phyloP scores from a whole-genome alignment of 768 basidiomycete genomes.

The Boletus sp. region DNA sequence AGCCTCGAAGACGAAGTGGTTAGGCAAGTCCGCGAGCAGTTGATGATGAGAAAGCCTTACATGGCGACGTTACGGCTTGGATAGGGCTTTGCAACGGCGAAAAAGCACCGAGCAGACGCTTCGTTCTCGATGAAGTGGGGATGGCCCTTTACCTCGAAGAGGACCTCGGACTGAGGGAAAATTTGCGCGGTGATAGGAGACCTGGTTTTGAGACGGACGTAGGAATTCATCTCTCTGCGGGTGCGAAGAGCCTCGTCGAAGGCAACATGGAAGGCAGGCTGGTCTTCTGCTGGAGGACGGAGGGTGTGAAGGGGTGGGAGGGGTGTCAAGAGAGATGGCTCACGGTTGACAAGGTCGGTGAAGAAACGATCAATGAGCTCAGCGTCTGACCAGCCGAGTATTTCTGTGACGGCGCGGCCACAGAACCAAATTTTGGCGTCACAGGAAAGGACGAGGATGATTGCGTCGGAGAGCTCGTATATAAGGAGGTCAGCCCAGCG shows the following conservation, averaged over 20 bases:
- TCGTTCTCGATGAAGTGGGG: conserved; percentile 48
- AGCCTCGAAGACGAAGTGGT: conserved; percentile 43
- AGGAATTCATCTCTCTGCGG: conserved; percentile 51
- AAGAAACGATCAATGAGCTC: conserved; percentile 73
- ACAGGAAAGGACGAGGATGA: conserved; percentile 67
- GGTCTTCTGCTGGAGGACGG: conserved; percentile 55
- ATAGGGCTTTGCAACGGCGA: conserved; percentile 74
- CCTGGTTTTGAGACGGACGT: conserved; percentile 59
- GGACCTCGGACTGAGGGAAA: conserved; percentile 43
- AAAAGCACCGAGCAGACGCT: conserved; percentile 56
- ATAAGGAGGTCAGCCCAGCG: conserved; percentile 82
- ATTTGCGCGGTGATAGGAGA: conserved; percentile 26
- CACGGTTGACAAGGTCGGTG: conserved; percentile 63
- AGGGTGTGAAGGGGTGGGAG: background rate
- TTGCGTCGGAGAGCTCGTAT: conserved; percentile 71
- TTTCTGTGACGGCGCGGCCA: conserved; percentile 61
- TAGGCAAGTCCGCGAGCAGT: background rate
- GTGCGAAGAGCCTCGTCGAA: conserved; percentile 57
- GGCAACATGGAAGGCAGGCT: conserved; percentile 39
- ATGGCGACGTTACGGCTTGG: conserved; percentile 70
- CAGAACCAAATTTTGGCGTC: conserved; percentile 66
- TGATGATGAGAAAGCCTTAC: conserved; percentile 36
- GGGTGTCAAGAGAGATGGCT: conserved; percentile 15
- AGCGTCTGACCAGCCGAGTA: conserved; percentile 74
- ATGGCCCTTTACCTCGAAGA: conserved; percentile 72